phyloP scores from a whole-genome alignment of 2,329 filamentous ascomycete genomes.

The Ophiostoma angusticollis region DNA sequence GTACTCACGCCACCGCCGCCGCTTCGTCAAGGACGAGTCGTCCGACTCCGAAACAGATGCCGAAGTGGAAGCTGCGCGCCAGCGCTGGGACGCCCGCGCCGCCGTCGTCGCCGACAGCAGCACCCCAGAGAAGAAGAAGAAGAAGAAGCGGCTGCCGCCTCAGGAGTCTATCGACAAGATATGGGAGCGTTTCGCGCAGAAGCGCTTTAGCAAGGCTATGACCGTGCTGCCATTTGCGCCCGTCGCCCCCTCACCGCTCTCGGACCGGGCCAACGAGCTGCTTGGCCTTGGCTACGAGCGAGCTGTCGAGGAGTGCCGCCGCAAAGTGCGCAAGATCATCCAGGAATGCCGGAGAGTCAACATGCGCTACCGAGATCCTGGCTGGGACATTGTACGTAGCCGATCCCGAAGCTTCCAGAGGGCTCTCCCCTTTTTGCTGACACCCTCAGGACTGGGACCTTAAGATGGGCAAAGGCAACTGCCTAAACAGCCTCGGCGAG shows the following conservation, averaged over 20 bases:
- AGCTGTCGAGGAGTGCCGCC: constrained; percentile 49
- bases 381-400: constrained; percentile 45
- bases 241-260: constrained; percentile 36
- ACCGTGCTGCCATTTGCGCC: constrained; percentile 53
- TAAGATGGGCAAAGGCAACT: constrained; percentile 48
- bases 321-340: constrained; percentile 48
- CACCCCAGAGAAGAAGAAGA: constrained; percentile 39
- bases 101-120: background rate
- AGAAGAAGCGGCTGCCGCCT: constrained; percentile 44
- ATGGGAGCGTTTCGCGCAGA: constrained; percentile 48
- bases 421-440: too few relatives aligned
- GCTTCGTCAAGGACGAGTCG: constrained; percentile 17
- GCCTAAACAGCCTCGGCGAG: constrained; percentile 39
- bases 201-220: constrained; percentile 52
- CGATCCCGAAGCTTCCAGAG: too few relatives aligned
- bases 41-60: constrained; percentile 12
- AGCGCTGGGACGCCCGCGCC: constrained; percentile 4
- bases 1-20: constrained; percentile 6
- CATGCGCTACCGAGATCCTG: constrained; percentile 62
- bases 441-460: constrained; percentile 48
- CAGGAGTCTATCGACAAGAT: constrained; percentile 55
- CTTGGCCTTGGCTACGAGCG: constrained; percentile 48
- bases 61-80: constrained; percentile 1
- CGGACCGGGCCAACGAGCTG: constrained; percentile 45
- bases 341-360: constrained; percentile 60